Evolutionary conservation across 2,329 filamentous ascomycete genomes (phyloP), one percentile per base, ranked within the genome.

Genomic region (Orbilia brochopaga): DNA sequence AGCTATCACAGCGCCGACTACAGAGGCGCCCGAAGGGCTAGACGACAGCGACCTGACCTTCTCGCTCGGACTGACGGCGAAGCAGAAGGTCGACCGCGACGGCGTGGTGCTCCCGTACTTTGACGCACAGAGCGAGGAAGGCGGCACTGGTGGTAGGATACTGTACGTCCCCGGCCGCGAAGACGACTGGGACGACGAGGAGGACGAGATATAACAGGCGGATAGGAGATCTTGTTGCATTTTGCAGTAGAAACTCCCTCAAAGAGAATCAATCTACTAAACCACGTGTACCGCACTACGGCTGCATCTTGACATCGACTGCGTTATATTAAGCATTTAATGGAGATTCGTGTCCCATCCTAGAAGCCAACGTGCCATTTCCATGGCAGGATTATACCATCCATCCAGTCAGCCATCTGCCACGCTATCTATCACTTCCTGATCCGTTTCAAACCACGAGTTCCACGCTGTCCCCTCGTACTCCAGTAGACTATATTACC

Each of bases 101-200:
- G 90, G 90, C 0, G 90, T 99, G 7, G 90, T 97, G 44, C 79
- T 97, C 79, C 94, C 94, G 15, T 97, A 99, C 79, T 97, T 95
- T 80, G 94, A 99, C 82, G 94, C 94, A 23, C 94, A 99, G 83
- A 90, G 87, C 59, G 89, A 88, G 32, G 88, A 87, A 0, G 85
- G 86, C 0, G 92, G 92, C 0, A 91, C 96, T 77, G 93, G 94
- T 2, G 94, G 94, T 0, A 85, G 93, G 72, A 99, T 99, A 75
- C 78, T 99, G 77, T 99, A 99, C 79, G 93, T 97, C 76, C 96
- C 97, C 90, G 93, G 92, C 1, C 86, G 87, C 74, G 94, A 97
- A 81, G 76, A 99, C 80, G 92, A 97, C 79, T 97, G 97, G 81
- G 92, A 96, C 76, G 92, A 96, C 69, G 92, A 96, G 78, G 92